Conservation (phyloP, 441 rosid genomes). For the Kokia cookei region DNA sequence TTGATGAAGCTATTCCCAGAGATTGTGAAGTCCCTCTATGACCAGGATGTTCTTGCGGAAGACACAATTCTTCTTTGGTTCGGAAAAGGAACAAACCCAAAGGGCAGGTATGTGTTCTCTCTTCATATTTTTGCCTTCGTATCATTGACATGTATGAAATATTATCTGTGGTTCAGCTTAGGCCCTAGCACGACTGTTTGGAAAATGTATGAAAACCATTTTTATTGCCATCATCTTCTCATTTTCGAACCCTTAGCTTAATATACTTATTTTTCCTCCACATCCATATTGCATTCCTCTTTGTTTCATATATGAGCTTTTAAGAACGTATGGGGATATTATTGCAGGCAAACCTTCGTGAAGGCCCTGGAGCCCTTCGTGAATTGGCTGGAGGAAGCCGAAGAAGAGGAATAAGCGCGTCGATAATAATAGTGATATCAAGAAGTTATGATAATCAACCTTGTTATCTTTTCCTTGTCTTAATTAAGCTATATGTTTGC, state of each 20-base stretch:
- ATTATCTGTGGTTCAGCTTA: not conserved
- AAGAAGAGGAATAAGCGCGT: constrained; percentile 69
- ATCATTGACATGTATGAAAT: not conserved
- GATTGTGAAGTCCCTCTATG: constrained; percentile 81
- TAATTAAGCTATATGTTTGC: not conserved
- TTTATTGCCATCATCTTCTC: not conserved
- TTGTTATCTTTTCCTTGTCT: not conserved
- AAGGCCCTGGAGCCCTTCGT: constrained; percentile 91
- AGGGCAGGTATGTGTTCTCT: constrained; percentile 67
- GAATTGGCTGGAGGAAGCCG: constrained; percentile 97
- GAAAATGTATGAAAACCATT: not conserved
- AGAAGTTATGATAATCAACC: not conserved
- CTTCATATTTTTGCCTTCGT: not conserved
- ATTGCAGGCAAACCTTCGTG: constrained; percentile 79
- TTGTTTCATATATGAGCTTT: not conserved
- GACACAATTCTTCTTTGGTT: constrained; percentile 91
- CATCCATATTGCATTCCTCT: not conserved
- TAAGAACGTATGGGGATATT: not conserved
- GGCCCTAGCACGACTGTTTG: not conserved
- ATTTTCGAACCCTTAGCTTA: not conserved
- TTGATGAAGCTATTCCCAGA: constrained; percentile 96
- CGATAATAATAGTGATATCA: not conserved
- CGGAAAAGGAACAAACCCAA: constrained; percentile 79
- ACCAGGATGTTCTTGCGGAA: constrained; percentile 91
- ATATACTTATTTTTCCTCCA: not conserved